These are phyloP conservation scores for Reticulascus tulasneorum DNA, from an alignment of 2,329 filamentous ascomycete genomes.

Conservation along the genomic window DNA sequence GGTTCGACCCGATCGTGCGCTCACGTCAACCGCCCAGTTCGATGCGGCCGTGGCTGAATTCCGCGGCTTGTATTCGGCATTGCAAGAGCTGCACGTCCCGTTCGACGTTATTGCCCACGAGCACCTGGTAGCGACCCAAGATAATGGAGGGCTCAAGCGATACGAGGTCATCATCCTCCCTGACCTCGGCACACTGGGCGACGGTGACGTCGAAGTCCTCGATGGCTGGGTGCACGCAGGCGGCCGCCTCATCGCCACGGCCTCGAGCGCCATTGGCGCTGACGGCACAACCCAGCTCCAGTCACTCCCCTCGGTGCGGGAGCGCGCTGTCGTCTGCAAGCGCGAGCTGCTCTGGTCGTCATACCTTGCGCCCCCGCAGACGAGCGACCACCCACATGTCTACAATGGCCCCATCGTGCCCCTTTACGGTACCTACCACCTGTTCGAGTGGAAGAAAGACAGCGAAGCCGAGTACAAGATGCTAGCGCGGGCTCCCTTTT, in stretches of 20 bases:
- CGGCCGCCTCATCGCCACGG: slow-evolving; percentile 11
- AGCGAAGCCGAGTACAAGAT: slow-evolving; percentile 5
- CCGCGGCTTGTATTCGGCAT: slow-evolving; percentile 13
- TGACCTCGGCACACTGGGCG: slow-evolving; percentile 8
- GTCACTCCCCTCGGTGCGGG: not conserved
- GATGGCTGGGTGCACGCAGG: slow-evolving; percentile 11
- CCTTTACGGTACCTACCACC: slow-evolving; percentile 9
- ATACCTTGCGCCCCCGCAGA: not conserved
- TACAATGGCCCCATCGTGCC: slow-evolving; percentile 13
- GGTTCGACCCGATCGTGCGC: slow-evolving; percentile 2
- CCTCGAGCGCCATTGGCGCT: slow-evolving; percentile 5
- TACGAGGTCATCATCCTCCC: slow-evolving; percentile 12
- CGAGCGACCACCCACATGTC: not conserved
- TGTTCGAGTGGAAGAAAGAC: slow-evolving; percentile 13
- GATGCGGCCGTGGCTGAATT: slow-evolving; percentile 9
- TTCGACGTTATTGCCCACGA: slow-evolving; percentile 13
- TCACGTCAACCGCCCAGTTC: slow-evolving; percentile 6
- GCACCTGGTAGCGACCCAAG: slow-evolving; percentile 5
- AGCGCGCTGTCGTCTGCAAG: not conserved
- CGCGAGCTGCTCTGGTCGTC: not conserved
- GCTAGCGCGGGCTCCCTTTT: slow-evolving; percentile 9
- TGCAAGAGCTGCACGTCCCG: slow-evolving; percentile 15
- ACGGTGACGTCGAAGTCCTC: slow-evolving; percentile 4
- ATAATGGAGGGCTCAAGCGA: slow-evolving; percentile 8
- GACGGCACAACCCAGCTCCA: not conserved